A percentile compares a stretch with the other conserved stretches of the same genome.
These are phyloP conservation scores for Auricularia sp. DNA, from an alignment of 768 basidiomycete genomes.

Conservation along the genomic window DNA sequence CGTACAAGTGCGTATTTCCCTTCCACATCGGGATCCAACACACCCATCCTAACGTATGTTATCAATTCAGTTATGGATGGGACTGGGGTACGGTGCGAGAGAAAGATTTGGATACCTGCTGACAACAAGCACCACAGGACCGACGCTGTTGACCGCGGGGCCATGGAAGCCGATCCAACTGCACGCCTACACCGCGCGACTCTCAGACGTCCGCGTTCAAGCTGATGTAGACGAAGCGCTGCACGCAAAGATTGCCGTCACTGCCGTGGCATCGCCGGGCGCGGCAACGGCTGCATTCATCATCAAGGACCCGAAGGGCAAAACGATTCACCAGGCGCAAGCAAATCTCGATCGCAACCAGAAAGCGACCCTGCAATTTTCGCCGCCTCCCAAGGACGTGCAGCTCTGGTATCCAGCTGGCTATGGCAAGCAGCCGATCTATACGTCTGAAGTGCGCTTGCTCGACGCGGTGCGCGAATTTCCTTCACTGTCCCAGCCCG, in stretches of 20 bases:
- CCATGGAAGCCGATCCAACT: conserved; percentile 78
- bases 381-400: conserved; percentile 35
- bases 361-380: conserved; percentile 39
- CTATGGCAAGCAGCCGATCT: conserved; percentile 74
- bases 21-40: no score
- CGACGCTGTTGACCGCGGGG: conserved; percentile 74
- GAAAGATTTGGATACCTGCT: no score
- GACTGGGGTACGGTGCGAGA: conserved; percentile 53
- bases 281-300: conserved; percentile 31
- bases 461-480: conserved; percentile 36
- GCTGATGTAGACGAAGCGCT: conserved; percentile 44
- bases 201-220: conserved; percentile 57
- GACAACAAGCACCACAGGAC: conserved; percentile 17
- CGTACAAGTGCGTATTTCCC: conserved; percentile 62
- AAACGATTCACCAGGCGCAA: conserved; percentile 22
- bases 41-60: conserved; percentile 2
- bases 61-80: conserved; percentile 62
- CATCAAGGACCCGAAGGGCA: conserved; percentile 13
- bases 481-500: neutral
- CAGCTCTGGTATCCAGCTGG: conserved; percentile 82
- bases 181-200: conserved; percentile 53
- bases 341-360: conserved; percentile 20
- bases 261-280: conserved; percentile 26
- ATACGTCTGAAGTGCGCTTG: conserved; percentile 47
- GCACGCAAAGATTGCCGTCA: conserved; percentile 40